These are phyloP conservation scores for Boletus bicolor DNA, from an alignment of 768 basidiomycete species.

Conservation along the genomic window DNA sequence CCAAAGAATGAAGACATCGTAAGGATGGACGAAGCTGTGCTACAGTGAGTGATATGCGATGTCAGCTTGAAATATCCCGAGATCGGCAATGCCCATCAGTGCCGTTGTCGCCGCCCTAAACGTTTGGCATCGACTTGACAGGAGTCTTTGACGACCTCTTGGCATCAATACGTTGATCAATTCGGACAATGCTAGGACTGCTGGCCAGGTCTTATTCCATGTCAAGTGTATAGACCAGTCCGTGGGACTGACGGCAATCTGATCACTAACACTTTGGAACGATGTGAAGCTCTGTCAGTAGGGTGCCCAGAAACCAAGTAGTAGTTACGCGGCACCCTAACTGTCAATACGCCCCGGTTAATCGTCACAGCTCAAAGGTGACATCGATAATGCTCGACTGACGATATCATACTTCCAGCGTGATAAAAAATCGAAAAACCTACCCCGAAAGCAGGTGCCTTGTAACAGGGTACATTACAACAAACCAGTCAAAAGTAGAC, in stretches of 20 bases:
- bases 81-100: slow-evolving; percentile 13
- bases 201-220: neutral
- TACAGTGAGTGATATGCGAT: neutral
- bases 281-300: neutral
- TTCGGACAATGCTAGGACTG: neutral
- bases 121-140: neutral
- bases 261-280: neutral
- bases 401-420: neutral
- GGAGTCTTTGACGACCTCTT: neutral
- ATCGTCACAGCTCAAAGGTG: neutral
- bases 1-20: slow-evolving; percentile 87
- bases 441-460: slow-evolving; percentile 41
- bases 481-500: slow-evolving; percentile 48
- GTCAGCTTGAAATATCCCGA: neutral
- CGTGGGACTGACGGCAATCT: neutral
- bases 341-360: neutral
- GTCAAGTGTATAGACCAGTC: neutral
- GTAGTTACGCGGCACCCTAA: neutral
- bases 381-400: neutral
- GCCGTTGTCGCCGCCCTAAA: neutral
- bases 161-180: neutral
- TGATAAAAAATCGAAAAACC: neutral
- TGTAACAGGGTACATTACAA: slow-evolving; percentile 12
- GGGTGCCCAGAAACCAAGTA: neutral
- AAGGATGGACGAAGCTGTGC: slow-evolving; percentile 12